Conservation (phyloP, 495 filamentous ascomycete species). For the Xylaria intraflava region DNA sequence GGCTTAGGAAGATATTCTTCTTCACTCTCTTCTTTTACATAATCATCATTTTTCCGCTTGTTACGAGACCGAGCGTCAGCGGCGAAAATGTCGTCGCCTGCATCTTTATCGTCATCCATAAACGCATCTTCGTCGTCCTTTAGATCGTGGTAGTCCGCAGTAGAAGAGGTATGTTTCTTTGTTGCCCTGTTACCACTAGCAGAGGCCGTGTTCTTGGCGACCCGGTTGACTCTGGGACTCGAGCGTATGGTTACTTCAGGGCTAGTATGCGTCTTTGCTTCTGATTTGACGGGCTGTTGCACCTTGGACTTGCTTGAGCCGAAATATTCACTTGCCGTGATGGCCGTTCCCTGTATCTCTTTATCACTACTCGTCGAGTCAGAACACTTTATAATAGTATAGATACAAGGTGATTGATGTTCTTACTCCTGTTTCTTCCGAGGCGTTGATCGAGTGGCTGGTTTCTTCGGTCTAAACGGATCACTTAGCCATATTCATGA, state of each 20-base stretch:
- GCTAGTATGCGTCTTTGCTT: constrained; percentile 23
- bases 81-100: constrained; percentile 66
- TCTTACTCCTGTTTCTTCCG: constrained; percentile 34
- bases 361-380: constrained; percentile 19
- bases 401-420: neutral
- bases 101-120: constrained; percentile 57
- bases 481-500: constrained; percentile 1
- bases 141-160: constrained; percentile 23
- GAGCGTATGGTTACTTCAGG: constrained; percentile 28
- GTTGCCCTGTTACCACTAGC: constrained; percentile 21
- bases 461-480: constrained; percentile 30
- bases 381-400: neutral
- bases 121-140: constrained; percentile 44
- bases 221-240: constrained; percentile 36
- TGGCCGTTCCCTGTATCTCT: constrained; percentile 36
- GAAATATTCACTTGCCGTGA: constrained; percentile 44
- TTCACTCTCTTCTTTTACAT: constrained; percentile 55
- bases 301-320: constrained; percentile 37
- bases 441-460: constrained; percentile 29
- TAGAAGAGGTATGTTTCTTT: constrained; percentile 27
- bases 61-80: constrained; percentile 51
- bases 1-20: constrained; percentile 48
- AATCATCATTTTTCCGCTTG: constrained; percentile 63
- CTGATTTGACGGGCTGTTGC: constrained; percentile 28
- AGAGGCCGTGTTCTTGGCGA: constrained; percentile 16